phyloP scores from a whole-genome alignment of 805 yeast species.

The Ogataea dorogensis region DNA sequence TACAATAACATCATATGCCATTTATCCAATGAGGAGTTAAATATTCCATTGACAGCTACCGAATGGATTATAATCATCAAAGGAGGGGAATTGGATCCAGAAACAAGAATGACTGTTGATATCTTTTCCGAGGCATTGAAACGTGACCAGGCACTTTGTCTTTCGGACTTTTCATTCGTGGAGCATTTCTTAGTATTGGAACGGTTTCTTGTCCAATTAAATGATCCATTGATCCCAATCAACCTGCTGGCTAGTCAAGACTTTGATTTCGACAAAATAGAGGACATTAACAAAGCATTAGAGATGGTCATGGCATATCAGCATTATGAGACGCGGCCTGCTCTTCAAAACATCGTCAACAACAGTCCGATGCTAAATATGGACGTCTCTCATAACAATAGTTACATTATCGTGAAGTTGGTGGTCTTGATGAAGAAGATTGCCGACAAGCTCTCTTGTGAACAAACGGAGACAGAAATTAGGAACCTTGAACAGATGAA shows the following conservation, averaged over 20 bases:
- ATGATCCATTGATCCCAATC: constrained; percentile 30
- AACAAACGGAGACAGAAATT: constrained; percentile 26
- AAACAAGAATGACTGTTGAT: constrained; percentile 37
- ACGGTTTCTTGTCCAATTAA: constrained; percentile 27
- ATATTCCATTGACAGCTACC: constrained; percentile 18
- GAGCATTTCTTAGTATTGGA: constrained; percentile 35
- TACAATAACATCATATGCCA: constrained; percentile 36
- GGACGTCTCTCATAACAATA: constrained; percentile 24
- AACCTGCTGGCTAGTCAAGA: constrained; percentile 12
- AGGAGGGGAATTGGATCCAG: constrained; percentile 26
- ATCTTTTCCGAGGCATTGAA: constrained; percentile 45
- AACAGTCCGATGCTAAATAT: constrained; percentile 12
- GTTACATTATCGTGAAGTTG: constrained; percentile 42
- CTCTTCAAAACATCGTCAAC: constrained; percentile 1
- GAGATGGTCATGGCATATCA: constrained; percentile 19
- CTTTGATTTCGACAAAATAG: constrained; percentile 17
- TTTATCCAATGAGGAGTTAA: constrained; percentile 27
- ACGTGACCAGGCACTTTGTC: constrained; percentile 48
- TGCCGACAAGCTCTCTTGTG: constrained; percentile 26
- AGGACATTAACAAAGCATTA: constrained; percentile 19
- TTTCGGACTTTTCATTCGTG: constrained; percentile 53
- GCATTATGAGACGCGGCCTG: constrained; percentile 10
- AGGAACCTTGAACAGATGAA: constrained; percentile 22
- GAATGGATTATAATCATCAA: constrained; percentile 33
- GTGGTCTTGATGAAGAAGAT: constrained; percentile 26